A percentile compares a stretch with the other conserved stretches of the same genome.
phyloP scores from a whole-genome alignment of 1,284 basidiomycete species.

The Ganoderma sinense region DNA sequence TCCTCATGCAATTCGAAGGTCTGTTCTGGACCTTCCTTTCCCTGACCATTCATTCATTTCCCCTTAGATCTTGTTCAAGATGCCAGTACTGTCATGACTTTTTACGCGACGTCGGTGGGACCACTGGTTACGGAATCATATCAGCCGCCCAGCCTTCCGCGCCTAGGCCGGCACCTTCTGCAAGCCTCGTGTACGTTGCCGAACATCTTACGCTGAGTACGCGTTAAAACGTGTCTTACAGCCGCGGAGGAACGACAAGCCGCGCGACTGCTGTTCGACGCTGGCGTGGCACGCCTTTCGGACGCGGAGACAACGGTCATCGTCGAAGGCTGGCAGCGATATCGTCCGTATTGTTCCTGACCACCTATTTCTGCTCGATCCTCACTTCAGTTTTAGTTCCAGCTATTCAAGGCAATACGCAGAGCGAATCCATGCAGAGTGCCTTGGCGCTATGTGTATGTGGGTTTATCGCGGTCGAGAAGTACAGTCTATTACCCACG shows the following conservation, averaged over 20 bases:
- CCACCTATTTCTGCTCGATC: not conserved
- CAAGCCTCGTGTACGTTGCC: conserved; percentile 68
- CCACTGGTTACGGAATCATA: conserved; percentile 64
- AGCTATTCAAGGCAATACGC: conserved; percentile 60
- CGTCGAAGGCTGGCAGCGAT: conserved; percentile 74
- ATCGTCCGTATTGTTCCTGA: conserved; percentile 53
- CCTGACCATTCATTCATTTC: not conserved
- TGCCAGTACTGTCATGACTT: conserved; percentile 77
- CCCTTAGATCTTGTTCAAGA: conserved; percentile 66
- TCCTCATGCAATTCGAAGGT: conserved; percentile 80
- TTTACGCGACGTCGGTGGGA: conserved; percentile 77
- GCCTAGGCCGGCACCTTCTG: conserved; percentile 80
- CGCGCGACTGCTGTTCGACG: conserved; percentile 79
- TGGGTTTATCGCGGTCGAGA: conserved; percentile 85
- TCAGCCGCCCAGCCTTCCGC: conserved; percentile 72
- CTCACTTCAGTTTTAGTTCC: conserved; percentile 63
- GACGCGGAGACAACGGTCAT: conserved; percentile 70
- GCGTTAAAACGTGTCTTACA: conserved; percentile 34
- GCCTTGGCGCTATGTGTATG: conserved; percentile 82
- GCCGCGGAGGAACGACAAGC: conserved; percentile 77
- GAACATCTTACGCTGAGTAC: not conserved
- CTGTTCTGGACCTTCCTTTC: conserved; percentile 3
- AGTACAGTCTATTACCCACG: conserved; percentile 79
- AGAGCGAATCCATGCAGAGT: conserved; percentile 59
- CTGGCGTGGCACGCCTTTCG: conserved; percentile 68